Evolutionary conservation across 2,329 filamentous ascomycete species (phyloP), one percentile per base, ranked within the genome.

Genomic region (Hortaea werneckii): DNA sequence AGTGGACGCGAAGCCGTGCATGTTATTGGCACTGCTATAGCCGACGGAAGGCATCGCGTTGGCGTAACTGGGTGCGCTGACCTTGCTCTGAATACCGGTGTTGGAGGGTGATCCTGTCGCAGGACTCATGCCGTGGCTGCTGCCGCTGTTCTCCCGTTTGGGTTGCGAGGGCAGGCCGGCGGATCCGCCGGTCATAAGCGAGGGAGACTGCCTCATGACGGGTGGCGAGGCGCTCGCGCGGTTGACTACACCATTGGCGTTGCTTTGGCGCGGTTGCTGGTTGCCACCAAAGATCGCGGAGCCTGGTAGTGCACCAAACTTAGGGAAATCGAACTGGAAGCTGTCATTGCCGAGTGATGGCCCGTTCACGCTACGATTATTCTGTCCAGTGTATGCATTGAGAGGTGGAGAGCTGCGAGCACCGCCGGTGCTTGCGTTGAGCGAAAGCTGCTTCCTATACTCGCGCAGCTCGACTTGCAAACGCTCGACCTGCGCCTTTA

Each of bases 241-340:
- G 30, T 56, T 51, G 34, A 67, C 53, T 6, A 68, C 62, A n/a
- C 67, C 64, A 49, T 66, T 73, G 37, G 46, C 45, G 12, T 44
- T 42, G 29, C 38, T 51, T 20, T 46, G 45, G 29, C 6, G 39
- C 28, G 41, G 37, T 26, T 48, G 41, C 37, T 54, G 54, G 29
- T 52, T 58, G 40, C 56, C 57, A 49, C 78, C 72, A 20, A 20
- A 20, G 9, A 78, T 67, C 50, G 76, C 73, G 4, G 70, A 66
- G 28, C 70, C 71, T 13, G 78, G 76, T 27, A 94, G 75, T 48
- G 81, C 77, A 40, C 92, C 92, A 59, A 98, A 96, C 62, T 85
- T 89, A 53, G 92, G 90, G 54, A 96, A 96, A 55, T 96, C 90
- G 57, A 98, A 96, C 55, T 90, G 83, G 62, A 96, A 96, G 80